Base-by-base conservation (phyloP, 2,329 filamentous ascomycete genomes). In the Diaporthe caulivora region DNA sequence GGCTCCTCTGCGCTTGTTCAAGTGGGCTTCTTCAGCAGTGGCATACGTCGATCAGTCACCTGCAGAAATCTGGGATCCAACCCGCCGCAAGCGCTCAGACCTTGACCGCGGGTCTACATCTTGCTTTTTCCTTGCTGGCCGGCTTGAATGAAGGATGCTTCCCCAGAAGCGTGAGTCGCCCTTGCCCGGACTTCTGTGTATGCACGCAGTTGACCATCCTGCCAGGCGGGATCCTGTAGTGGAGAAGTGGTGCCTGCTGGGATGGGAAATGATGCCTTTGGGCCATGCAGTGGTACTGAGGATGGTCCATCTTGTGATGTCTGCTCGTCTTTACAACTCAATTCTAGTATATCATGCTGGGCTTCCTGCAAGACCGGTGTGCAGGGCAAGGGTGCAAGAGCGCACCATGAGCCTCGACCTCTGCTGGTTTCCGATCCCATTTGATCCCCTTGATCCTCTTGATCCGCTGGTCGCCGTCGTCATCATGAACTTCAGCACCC, bases 401-500 rank as follows among this genome's bases (percentile, higher is more conserved):
- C 15, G 5, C 31, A 34, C 54, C 54, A 49, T 51, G 68, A 60
- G 51, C 51, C 72, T 72, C 47, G 72, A 68, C 44, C 34, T 47
- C 57, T 24, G 15, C 57, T 53, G 68, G 29, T 21, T n/a, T 51
- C 44, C 53, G 60, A 31, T 26, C 42, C 37, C 18, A n/a, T 34
- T 9, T 9, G 34, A 34, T 34, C 34, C 34, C 34, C 9, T 34
- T 34, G 62, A 34, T 26, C 44, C 40, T 13, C 60, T 55, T 18
- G 37, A 29, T 53, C 57, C 51, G 24, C 47, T 49, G 44, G 60
- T 37, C 29, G 29, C 17, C 9, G 47, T 70, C 55, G 34, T 21
- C 34, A 55, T 57, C 34, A 74, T 74, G 72, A 74, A 74, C 53
- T 71, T 71, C 62, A 74, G 72, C 69, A 64, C 70, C 24, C 44